Percentiles rank a stretch among this genome's conserved stretches.
Conservation (phyloP, 768 basidiomycete genomes). For the Lactarius akahatsu region DNA sequence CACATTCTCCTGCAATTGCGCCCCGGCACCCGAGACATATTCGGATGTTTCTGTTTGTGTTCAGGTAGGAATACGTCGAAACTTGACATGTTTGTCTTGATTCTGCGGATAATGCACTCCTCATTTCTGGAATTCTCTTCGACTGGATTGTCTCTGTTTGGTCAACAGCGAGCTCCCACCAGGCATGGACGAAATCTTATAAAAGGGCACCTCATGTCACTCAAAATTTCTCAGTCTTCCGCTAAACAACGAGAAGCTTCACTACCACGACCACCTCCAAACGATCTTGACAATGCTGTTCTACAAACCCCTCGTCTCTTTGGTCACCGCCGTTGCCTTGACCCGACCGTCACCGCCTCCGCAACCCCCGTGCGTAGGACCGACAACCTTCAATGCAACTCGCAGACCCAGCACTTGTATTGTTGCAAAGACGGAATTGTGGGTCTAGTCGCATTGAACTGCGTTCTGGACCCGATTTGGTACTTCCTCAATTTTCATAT, state of each 20-base stretch:
- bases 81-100: neutral
- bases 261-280: neutral
- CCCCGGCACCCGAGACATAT: neutral
- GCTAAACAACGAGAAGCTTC: neutral
- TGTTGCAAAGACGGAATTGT: no score
- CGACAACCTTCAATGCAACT: no score
- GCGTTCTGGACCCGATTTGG: no score
- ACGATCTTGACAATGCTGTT: conserved; percentile 7
- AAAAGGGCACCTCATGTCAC: neutral
- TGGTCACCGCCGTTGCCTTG: neutral
- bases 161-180: neutral
- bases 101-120: neutral
- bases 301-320: conserved; percentile 4
- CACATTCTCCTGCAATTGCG: neutral
- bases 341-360: neutral
- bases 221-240: neutral
- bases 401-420: no score
- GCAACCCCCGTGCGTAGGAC: neutral
- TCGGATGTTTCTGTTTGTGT: neutral
- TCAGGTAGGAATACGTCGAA: neutral
- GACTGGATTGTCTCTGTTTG: neutral
- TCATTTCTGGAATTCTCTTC: neutral
- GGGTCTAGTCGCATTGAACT: no score
- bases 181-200: neutral
- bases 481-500: no score